These are phyloP conservation scores for Termitomyces sp. DNA, from an alignment of 768 basidiomycete genomes.

Conservation along the genomic window DNA sequence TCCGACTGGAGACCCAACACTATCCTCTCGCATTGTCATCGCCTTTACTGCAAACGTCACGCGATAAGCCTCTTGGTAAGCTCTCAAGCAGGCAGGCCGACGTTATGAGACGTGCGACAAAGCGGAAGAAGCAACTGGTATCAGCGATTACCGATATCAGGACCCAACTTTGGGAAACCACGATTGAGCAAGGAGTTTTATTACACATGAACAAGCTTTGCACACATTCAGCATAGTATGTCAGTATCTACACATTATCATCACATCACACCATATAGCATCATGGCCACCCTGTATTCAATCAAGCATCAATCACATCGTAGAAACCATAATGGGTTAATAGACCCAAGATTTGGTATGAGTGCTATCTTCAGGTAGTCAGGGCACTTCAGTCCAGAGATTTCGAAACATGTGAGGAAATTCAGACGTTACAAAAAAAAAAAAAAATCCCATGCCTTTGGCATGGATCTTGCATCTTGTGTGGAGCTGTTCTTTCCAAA, in stretches of 20 bases:
- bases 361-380: not conserved
- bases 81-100: conserved; percentile 32
- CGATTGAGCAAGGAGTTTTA: conserved; percentile 64
- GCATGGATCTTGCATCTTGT: too few species aligned
- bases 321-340: not conserved
- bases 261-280: conserved; percentile 4
- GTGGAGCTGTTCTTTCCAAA: too few species aligned
- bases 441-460: too few species aligned
- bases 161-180: conserved; percentile 68
- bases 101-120: conserved; percentile 47
- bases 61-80: not conserved
- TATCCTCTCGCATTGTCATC: not conserved
- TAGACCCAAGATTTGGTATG: not conserved
- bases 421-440: too few species aligned
- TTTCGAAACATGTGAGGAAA: too few species aligned
- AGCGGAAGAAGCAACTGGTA: conserved; percentile 45
- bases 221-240: conserved; percentile 7
- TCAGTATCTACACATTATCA: not conserved
- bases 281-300: not conserved
- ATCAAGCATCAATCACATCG: not conserved
- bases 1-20: not conserved
- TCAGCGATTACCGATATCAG: conserved; percentile 56
- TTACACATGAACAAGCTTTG: conserved; percentile 36
- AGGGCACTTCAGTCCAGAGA: too few species aligned
- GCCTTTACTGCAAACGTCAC: not conserved